A percentile compares a stretch with the other conserved stretches of the same genome.
Conservation (phyloP, 106 monocot species). For the Acorus gramineus region DNA sequence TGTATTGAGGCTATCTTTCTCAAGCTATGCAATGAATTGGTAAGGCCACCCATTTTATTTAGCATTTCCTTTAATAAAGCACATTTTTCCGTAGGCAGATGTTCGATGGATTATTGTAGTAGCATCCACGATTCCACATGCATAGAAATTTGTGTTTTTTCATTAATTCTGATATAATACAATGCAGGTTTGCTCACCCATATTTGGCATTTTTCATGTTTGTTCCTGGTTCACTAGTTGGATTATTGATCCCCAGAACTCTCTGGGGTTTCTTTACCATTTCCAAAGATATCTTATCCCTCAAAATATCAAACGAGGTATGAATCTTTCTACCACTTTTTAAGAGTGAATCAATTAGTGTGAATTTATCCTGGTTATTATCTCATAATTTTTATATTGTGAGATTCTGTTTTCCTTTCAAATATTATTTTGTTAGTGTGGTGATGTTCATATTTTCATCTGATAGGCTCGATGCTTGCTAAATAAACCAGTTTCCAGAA, state of each 20-base stretch:
- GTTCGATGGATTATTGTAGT: no score
- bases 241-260: constrained; percentile 67
- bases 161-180: not conserved
- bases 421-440: no score
- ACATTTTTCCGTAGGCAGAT: not conserved
- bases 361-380: no score
- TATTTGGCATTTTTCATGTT: constrained; percentile 93
- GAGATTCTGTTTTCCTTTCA: no score
- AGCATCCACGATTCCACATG: no score
- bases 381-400: no score
- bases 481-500: no score
- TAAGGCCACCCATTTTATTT: constrained; percentile 10
- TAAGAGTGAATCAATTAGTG: not conserved
- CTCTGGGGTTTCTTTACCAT: constrained; percentile 47
- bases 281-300: constrained; percentile 20
- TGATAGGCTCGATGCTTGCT: no score
- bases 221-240: constrained; percentile 71
- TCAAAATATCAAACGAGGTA: constrained; percentile 41
- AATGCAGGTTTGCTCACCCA: constrained; percentile 91
- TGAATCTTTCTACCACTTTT: not conserved
- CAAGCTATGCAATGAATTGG: constrained; percentile 91
- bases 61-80: not conserved
- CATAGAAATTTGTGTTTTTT: no score
- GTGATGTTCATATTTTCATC: no score
- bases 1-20: constrained; percentile 62